Evolutionary conservation across 208 protist genomes (phyloP).

Genomic region (Leptomonas pyrrhocoris): DNA sequence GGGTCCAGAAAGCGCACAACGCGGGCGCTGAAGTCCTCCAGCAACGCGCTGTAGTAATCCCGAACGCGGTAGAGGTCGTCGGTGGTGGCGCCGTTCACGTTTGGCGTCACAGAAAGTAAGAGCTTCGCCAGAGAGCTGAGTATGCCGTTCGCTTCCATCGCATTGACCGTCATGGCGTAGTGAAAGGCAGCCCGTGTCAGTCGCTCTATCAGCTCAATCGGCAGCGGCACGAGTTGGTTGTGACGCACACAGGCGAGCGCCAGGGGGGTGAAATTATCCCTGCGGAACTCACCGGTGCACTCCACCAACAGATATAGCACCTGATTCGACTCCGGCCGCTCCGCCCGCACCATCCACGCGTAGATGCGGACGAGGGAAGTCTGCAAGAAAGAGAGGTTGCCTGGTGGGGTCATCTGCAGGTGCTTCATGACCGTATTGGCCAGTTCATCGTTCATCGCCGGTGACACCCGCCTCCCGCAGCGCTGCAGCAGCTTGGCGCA

Average conservation of each 20-base stretch:
- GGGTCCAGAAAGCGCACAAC: constrained; percentile 58
- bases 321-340: constrained; percentile 52
- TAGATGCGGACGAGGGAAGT: constrained; percentile 66
- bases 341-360: constrained; percentile 78
- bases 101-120: constrained; percentile 44
- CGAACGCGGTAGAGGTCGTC: constrained; percentile 51
- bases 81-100: constrained; percentile 43
- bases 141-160: constrained; percentile 51
- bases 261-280: constrained; percentile 58
- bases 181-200: constrained; percentile 49
- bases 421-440: constrained; percentile 41
- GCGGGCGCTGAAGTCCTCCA: constrained; percentile 72
- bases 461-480: constrained; percentile 64
- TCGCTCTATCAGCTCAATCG: constrained; percentile 54
- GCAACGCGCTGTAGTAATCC: constrained; percentile 57
- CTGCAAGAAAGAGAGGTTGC: constrained; percentile 40
- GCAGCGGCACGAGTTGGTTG: constrained; percentile 59
- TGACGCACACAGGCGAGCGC: constrained; percentile 62
- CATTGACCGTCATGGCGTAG: constrained; percentile 51
- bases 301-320: constrained; percentile 67
- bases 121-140: constrained; percentile 59
- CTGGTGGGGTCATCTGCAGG: constrained; percentile 41
- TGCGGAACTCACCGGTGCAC: constrained; percentile 49
- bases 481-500: constrained; percentile 79
- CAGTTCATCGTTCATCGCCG: constrained; percentile 61